phyloP scores from a whole-genome alignment of 2,329 filamentous ascomycete species.

The Cucurbitaria berberidis region DNA sequence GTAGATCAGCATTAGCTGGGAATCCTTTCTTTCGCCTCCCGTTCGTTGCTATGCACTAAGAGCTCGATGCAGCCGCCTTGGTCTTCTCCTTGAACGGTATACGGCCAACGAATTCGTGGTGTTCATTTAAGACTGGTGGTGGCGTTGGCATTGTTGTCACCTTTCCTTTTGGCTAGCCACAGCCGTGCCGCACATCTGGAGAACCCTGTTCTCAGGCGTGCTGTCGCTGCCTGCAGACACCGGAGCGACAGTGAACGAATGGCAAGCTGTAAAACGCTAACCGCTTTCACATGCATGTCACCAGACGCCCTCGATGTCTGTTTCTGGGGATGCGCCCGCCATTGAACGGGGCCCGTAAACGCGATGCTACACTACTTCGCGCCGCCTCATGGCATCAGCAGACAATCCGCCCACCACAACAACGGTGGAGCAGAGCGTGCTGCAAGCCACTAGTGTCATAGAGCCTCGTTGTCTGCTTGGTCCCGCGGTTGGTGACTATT shows the following conservation, averaged over 20 bases:
- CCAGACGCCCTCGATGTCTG: slow-evolving; percentile 11
- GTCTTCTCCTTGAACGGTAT: slow-evolving; percentile 8
- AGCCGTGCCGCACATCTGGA: slow-evolving; percentile 41
- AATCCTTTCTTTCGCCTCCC: slow-evolving; percentile 12
- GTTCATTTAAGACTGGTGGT: slow-evolving; percentile 37
- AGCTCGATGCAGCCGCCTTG: slow-evolving; percentile 10
- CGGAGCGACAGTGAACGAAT: slow-evolving; percentile 26
- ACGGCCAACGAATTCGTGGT: slow-evolving; percentile 26
- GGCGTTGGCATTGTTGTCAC: slow-evolving; percentile 26
- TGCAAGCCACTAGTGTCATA: slow-evolving; percentile 19
- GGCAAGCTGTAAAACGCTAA: slow-evolving; percentile 7
- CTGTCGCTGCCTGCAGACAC: slow-evolving; percentile 5
- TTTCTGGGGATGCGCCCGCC: slow-evolving; percentile 16
- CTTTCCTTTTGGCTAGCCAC: slow-evolving; percentile 34
- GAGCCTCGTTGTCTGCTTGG: slow-evolving; percentile 7
- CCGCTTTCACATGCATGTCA: slow-evolving; percentile 32
- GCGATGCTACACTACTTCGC: slow-evolving; percentile 22
- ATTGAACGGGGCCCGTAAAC: slow-evolving; percentile 14
- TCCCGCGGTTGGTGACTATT: neutral
- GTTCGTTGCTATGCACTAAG: slow-evolving; percentile 14
- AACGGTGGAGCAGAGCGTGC: slow-evolving; percentile 14
- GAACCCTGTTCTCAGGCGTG: slow-evolving; percentile 34
- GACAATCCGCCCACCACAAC: slow-evolving; percentile 15
- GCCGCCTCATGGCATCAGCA: slow-evolving; percentile 23
- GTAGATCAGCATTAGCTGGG: slow-evolving; percentile 17